Conservation (phyloP, 345 rosid genomes). For the Viola odorata region DNA sequence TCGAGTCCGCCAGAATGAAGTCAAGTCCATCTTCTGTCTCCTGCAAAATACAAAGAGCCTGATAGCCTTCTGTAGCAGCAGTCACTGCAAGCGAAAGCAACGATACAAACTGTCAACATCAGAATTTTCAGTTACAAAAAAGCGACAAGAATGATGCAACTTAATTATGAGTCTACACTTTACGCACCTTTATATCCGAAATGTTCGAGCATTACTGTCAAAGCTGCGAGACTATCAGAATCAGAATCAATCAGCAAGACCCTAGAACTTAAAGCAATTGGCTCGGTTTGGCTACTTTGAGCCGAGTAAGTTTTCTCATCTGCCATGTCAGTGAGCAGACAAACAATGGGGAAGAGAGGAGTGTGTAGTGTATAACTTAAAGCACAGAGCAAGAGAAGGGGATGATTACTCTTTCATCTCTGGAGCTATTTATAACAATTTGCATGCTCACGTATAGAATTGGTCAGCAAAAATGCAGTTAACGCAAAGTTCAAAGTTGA, state of each 20-base stretch:
- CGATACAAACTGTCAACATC: background rate
- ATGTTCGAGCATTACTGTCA: conserved; percentile 33
- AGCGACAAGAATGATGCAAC: background rate
- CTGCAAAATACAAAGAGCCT: conserved; percentile 31
- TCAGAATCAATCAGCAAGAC: conserved; percentile 42
- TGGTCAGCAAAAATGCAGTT: too few relatives aligned
- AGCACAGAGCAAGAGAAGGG: too few relatives aligned
- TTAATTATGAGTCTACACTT: background rate
- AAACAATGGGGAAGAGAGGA: background rate
- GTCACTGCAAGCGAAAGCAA: conserved; percentile 29
- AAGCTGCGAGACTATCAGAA: conserved; percentile 30
- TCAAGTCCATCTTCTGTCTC: conserved; percentile 27
- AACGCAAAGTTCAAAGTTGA: too few relatives aligned
- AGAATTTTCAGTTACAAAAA: background rate
- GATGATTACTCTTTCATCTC: too few relatives aligned
- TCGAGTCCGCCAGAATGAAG: conserved; percentile 41
- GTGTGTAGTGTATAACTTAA: background rate
- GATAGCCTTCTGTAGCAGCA: conserved; percentile 34
- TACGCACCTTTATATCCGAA: conserved; percentile 40
- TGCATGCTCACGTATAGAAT: too few relatives aligned
- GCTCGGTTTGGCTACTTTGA: conserved; percentile 9
- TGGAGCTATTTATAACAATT: too few relatives aligned
- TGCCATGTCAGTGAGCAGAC: conserved; percentile 18
- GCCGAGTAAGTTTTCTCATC: conserved; percentile 14
- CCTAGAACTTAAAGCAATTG: conserved; percentile 8